Conservation (phyloP, 352 stramenopile genomes). For the Thalassiosira ordinaria region DNA sequence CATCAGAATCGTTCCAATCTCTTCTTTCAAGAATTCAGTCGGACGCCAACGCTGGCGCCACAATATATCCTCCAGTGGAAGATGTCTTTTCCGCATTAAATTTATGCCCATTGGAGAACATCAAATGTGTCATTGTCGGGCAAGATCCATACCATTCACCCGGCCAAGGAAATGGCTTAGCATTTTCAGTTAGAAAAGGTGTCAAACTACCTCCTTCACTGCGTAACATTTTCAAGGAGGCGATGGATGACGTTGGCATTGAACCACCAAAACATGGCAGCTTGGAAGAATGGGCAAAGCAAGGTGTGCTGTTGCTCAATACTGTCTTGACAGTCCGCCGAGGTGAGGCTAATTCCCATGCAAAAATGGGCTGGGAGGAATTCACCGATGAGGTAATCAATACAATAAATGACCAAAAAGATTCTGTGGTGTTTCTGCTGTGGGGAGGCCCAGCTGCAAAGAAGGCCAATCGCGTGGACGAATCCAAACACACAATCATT, state of each 20-base stretch:
- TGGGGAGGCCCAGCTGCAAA: slow-evolving; percentile 96
- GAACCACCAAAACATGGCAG: slow-evolving; percentile 89
- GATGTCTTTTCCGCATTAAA: slow-evolving; percentile 92
- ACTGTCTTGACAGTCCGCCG: slow-evolving; percentile 94
- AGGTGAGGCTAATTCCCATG: slow-evolving; percentile 93
- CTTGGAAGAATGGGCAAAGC: slow-evolving; percentile 91
- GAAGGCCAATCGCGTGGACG: slow-evolving; percentile 67
- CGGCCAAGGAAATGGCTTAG: slow-evolving; percentile 87
- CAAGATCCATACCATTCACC: slow-evolving; percentile 89
- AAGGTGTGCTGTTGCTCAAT: slow-evolving; percentile 98
- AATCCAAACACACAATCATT: slow-evolving; percentile 66
- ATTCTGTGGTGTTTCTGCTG: slow-evolving; percentile 96
- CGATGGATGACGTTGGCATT: slow-evolving; percentile 68
- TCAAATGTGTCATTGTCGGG: slow-evolving; percentile 93
- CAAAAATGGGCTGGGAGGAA: slow-evolving; percentile 95
- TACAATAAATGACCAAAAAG: slow-evolving; percentile 52
- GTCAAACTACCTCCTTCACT: slow-evolving; percentile 92
- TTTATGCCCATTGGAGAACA: slow-evolving; percentile 87
- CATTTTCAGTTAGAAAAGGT: slow-evolving; percentile 90
- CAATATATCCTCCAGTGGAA: slow-evolving; percentile 83
- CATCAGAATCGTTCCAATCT: slow-evolving; percentile 48
- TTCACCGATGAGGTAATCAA: slow-evolving; percentile 94
- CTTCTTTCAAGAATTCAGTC: slow-evolving; percentile 42
- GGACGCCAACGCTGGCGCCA: slow-evolving; percentile 43
- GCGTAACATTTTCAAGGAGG: slow-evolving; percentile 98